phyloP scores from a whole-genome alignment of 75 land plant genomes.

The Ceratopteris richardii region DNA sequence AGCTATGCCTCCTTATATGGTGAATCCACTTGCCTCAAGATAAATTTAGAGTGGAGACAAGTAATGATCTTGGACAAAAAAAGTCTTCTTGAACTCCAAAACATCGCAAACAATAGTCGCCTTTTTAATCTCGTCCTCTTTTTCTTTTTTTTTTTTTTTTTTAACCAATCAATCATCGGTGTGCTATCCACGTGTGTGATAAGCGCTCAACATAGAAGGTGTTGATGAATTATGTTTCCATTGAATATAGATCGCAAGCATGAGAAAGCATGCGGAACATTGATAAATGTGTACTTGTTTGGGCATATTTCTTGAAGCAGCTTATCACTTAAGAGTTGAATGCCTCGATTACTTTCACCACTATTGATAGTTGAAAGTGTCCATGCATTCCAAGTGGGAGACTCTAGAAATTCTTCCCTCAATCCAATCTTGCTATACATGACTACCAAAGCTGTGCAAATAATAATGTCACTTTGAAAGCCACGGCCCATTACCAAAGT shows the following conservation, averaged over 20 bases:
- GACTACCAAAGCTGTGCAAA: conserved; percentile 38
- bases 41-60: too few relatives aligned
- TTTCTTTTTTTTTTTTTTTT: too few relatives aligned
- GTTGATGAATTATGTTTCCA: conserved; percentile 1
- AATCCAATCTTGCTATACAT: conserved; percentile 34
- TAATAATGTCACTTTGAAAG: conserved; percentile 25
- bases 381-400: conserved; percentile 6
- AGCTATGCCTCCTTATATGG: too few relatives aligned
- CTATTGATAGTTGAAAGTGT: neutral
- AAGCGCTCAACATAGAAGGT: too few relatives aligned
- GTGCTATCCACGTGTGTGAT: too few relatives aligned
- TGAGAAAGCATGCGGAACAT: conserved; percentile 3
- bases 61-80: too few relatives aligned
- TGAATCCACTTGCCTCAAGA: too few relatives aligned
- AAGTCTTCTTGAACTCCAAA: too few relatives aligned
- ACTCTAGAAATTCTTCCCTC: neutral
- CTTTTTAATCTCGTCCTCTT: too few relatives aligned
- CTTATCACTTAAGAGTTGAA: conserved; percentile 3
- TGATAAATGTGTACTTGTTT: conserved; percentile 2
- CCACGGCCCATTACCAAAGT: conserved; percentile 15
- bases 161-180: too few relatives aligned
- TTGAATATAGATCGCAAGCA: neutral
- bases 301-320: conserved; percentile 5
- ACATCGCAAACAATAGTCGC: too few relatives aligned
- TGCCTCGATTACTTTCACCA: conserved; percentile 3